Percentiles rank a stretch among this genome's conserved stretches.
phyloP scores from a whole-genome alignment of 352 stramenopile genomes.

The Globisporangium perplexum region DNA sequence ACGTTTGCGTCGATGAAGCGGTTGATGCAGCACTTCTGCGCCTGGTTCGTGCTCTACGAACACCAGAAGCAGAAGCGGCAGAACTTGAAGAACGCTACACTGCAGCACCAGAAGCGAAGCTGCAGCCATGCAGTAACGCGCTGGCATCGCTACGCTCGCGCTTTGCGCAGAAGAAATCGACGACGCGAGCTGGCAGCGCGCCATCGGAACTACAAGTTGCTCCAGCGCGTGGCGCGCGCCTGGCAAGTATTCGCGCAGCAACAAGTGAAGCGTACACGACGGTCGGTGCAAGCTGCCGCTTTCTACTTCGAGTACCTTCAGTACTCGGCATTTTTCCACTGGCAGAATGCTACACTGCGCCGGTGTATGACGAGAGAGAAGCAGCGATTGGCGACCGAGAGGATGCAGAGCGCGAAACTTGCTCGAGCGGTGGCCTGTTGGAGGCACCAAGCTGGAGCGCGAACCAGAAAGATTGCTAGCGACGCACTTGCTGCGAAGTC shows the following conservation, averaged over 20 bases:
- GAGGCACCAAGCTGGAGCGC: not conserved
- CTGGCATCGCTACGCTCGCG: not conserved
- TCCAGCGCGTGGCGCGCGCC: not conserved
- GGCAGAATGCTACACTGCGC: constrained; percentile 15
- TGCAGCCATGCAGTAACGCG: not conserved
- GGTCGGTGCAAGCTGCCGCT: constrained; percentile 9
- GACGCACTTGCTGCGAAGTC: not conserved
- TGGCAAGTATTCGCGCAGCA: not conserved
- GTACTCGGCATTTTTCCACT: constrained; percentile 21
- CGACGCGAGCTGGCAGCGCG: not conserved
- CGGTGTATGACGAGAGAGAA: constrained; percentile 7
- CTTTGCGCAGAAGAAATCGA: not conserved
- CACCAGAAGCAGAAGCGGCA: constrained; percentile 4
- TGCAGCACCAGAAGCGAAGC: not conserved
- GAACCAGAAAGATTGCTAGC: not conserved
- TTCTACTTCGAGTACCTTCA: constrained; percentile 27
- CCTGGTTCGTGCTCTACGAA: not conserved
- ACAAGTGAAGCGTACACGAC: not conserved
- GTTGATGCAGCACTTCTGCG: constrained; percentile 3
- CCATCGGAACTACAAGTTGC: not conserved
- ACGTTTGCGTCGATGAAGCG: not conserved
- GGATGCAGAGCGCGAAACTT: not conserved
- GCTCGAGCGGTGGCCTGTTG: not conserved
- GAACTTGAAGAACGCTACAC: not conserved
- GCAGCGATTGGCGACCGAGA: not conserved